These are phyloP conservation scores for Leishmania guyanensis DNA, from an alignment of 208 protist genomes.

Conservation along the genomic window DNA sequence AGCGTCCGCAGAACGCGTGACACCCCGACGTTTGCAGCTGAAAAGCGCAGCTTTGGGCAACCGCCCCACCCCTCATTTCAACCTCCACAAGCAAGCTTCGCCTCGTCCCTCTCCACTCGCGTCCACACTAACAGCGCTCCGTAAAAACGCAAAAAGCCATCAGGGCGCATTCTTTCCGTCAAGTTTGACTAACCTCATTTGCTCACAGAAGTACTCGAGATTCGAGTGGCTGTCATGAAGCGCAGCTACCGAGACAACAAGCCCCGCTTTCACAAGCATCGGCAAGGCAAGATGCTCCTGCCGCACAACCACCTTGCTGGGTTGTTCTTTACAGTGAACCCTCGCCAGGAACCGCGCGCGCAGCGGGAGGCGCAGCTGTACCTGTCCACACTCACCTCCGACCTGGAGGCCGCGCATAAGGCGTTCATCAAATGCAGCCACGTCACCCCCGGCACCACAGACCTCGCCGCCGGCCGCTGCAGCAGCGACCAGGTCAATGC, in stretches of 20 bases:
- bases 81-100: not conserved
- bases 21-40: not conserved
- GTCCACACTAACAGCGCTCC: not conserved
- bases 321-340: slow-evolving; percentile 77
- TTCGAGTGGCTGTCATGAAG: slow-evolving; percentile 13
- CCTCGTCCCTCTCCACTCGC: not conserved
- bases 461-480: not conserved
- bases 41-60: not conserved
- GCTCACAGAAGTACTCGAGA: not conserved
- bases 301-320: slow-evolving; percentile 66
- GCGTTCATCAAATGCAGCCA: not conserved
- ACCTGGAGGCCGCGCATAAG: slow-evolving; percentile 44
- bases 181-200: not conserved
- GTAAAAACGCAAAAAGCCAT: not conserved
- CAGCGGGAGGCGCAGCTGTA: slow-evolving; percentile 76
- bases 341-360: slow-evolving; percentile 60
- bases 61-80: not conserved
- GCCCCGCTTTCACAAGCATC: slow-evolving; percentile 71
- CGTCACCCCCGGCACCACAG: not conserved
- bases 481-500: slow-evolving; percentile 6
- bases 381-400: slow-evolving; percentile 53
- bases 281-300: slow-evolving; percentile 61
- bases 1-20: not conserved
- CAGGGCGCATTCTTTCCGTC: not conserved
- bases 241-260: slow-evolving; percentile 52